Evolutionary conservation across 257 asterid genomes (phyloP), one percentile per base, ranked within the genome.

Genomic region (Solanum appendiculatum): DNA sequence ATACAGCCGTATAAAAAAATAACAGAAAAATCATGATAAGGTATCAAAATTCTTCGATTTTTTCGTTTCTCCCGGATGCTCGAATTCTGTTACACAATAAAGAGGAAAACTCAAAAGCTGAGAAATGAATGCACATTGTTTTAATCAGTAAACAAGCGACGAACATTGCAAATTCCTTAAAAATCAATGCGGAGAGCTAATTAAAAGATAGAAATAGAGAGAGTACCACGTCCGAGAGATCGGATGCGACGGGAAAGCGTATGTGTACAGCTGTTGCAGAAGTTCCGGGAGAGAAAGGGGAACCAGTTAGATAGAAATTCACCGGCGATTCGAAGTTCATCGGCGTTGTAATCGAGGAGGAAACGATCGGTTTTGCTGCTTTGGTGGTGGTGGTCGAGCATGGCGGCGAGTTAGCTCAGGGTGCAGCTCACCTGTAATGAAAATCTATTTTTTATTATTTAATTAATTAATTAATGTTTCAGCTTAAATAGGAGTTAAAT

Each of bases 251-350:
- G 88, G 56, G 91, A 88, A 42, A 91, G 90, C 27, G 63, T 90
- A 8, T 8, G 46, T 1, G 84, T 82, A 72, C 99, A 95, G 16
- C 92, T 88, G 31, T 78, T 84, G 93, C 99, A 97, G 88, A 97
- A 97, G 72, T 95, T 98, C 56, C 89, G 92, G 87, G 97, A 89
- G 72, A 97, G 94, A 78, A 93, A 95, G 9, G 99, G 98, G 39
- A 93, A 72, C 99, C 99, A 97, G 91, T 90, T 95, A 3, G 40
- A 7, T 70, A 70, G 78, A 83, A 95, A 97, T 90, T 94, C 98
- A 39, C 94, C 92, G 83, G 98, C 98, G 86, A 91, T 93, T 85
- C 87, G 89, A 54, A 94, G 93, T 46, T 97, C 98, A 9, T 77
- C 63, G 46, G 91, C 91, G 86, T 85, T 87, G 91, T 87, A 95